A percentile compares a stretch with the other conserved stretches of the same genome.
These are phyloP conservation scores for Sclerotinia spermophila DNA, from an alignment of 2,329 filamentous ascomycete species.

Conservation along the genomic window DNA sequence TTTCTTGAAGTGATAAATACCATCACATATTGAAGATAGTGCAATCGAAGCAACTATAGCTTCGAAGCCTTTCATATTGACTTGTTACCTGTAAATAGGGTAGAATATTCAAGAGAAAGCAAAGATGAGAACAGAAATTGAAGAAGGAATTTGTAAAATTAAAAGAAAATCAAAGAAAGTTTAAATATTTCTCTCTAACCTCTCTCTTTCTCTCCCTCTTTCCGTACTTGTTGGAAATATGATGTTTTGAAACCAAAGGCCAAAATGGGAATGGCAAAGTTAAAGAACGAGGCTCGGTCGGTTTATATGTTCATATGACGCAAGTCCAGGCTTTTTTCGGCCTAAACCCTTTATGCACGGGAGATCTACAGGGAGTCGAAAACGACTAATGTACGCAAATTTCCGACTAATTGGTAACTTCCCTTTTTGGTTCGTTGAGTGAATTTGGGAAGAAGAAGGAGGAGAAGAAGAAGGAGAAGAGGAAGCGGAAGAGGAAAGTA, in stretches of 20 bases:
- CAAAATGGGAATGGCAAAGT: neutral
- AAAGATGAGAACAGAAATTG: neutral
- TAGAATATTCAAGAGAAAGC: neutral
- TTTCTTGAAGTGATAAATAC: neutral
- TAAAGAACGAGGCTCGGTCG: neutral
- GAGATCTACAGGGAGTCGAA: constrained; percentile 14
- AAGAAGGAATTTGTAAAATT: neutral
- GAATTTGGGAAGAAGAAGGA: neutral
- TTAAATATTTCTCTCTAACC: neutral
- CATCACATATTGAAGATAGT: constrained; percentile 15
- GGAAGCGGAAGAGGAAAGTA: too few species aligned
- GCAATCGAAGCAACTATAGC: neutral
- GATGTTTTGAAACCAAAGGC: neutral
- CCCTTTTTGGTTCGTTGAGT: neutral
- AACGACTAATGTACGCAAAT: neutral
- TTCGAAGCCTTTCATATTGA: constrained; percentile 15
- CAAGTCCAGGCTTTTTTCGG: neutral
- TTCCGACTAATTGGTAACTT: constrained; percentile 2
- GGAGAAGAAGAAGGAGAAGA: too few species aligned
- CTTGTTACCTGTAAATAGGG: neutral
- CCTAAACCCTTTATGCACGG: neutral
- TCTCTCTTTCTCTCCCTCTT: neutral
- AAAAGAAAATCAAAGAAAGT: too few species aligned
- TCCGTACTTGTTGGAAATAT: neutral
- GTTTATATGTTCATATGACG: constrained; percentile 13